A percentile compares a stretch with the other conserved stretches of the same genome.
Evolutionary conservation across 805 yeast species (phyloP).

Genomic region (Yamadazyma phyllophila): DNA sequence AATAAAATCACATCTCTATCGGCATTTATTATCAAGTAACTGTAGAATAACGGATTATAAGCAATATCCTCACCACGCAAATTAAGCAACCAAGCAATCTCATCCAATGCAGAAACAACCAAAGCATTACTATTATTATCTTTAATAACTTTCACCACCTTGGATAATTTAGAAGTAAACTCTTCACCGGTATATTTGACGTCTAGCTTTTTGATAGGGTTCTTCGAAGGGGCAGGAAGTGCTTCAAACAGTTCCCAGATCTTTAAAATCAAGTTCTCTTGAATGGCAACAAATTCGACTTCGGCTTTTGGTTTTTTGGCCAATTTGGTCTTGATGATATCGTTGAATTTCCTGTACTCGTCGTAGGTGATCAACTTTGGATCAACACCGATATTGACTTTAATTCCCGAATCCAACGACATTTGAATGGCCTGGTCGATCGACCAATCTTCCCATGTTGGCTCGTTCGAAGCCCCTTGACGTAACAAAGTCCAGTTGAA

Average conservation of each 20-base stretch:
- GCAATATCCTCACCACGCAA: slow-evolving; percentile 53
- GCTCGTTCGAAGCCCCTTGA: slow-evolving; percentile 49
- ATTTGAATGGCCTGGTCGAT: slow-evolving; percentile 49
- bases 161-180: slow-evolving; percentile 53
- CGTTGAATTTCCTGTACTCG: slow-evolving; percentile 30
- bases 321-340: slow-evolving; percentile 27
- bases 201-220: slow-evolving; percentile 50
- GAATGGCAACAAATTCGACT: slow-evolving; percentile 44
- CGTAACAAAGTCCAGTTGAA: slow-evolving; percentile 57
- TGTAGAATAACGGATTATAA: slow-evolving; percentile 53
- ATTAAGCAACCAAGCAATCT: slow-evolving; percentile 55
- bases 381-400: slow-evolving; percentile 44
- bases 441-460: slow-evolving; percentile 60
- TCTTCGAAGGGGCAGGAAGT: slow-evolving; percentile 52
- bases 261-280: slow-evolving; percentile 65
- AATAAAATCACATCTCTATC: slow-evolving; percentile 35
- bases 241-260: slow-evolving; percentile 73
- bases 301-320: slow-evolving; percentile 25
- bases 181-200: slow-evolving; percentile 63
- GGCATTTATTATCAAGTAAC: slow-evolving; percentile 34
- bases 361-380: slow-evolving; percentile 46
- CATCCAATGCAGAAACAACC: slow-evolving; percentile 49
- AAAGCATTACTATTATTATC: slow-evolving; percentile 30
- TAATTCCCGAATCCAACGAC: slow-evolving; percentile 45
- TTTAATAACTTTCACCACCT: slow-evolving; percentile 33